Evolutionary conservation across 257 asterid genomes (phyloP).

Genomic region (Thymus quinquecostatus): DNA sequence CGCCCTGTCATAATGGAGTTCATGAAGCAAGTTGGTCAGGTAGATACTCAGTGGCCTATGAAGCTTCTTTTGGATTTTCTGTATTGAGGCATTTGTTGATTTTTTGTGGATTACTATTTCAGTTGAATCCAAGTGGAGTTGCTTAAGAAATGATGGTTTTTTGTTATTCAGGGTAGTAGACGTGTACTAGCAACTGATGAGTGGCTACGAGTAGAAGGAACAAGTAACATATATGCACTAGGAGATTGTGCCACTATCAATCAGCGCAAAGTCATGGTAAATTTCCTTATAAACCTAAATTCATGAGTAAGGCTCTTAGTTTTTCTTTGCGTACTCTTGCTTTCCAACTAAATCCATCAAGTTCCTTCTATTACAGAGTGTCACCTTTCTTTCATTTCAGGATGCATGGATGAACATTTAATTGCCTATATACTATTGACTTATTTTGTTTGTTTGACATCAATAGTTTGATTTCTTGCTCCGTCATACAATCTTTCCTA

Average conservation of each 20-base stretch:
- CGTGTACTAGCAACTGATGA: constrained; percentile 94
- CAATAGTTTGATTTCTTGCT: neutral
- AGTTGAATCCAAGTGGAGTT: constrained; percentile 19
- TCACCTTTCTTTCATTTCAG: neutral
- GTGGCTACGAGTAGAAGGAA: constrained; percentile 89
- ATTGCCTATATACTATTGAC: neutral
- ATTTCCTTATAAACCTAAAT: constrained; percentile 3
- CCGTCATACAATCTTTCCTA: neutral
- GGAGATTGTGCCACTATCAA: constrained; percentile 97
- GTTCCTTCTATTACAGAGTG: neutral
- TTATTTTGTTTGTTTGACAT: neutral
- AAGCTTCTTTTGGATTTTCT: constrained; percentile 13
- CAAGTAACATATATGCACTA: constrained; percentile 70
- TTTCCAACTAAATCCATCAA: constrained; percentile 20
- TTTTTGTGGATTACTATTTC: constrained; percentile 15
- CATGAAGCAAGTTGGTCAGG: constrained; percentile 97
- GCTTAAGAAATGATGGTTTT: neutral
- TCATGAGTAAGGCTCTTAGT: constrained; percentile 7
- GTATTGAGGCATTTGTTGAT: neutral
- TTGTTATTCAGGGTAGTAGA: constrained; percentile 59
- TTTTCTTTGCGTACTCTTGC: neutral
- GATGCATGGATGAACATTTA: neutral
- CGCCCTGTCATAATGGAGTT: constrained; percentile 86
- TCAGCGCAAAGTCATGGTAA: constrained; percentile 93
- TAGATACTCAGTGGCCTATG: constrained; percentile 33